Conservation (phyloP, 164 flowering plant species). For the Tinospora cordifolia region DNA sequence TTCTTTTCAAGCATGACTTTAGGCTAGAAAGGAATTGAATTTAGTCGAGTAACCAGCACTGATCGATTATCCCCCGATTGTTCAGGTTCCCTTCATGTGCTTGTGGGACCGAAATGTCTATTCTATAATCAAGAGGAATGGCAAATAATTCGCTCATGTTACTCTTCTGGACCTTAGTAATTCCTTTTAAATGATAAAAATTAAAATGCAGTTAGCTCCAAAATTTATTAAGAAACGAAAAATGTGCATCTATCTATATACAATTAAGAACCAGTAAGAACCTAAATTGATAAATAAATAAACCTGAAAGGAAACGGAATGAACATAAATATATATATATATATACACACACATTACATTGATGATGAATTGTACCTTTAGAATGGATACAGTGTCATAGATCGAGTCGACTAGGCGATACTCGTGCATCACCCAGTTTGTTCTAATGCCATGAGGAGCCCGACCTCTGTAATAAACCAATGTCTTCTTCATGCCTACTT, state of each 20-base stretch:
- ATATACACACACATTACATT: too few species aligned
- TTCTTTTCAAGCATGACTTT: slow-evolving; percentile 1
- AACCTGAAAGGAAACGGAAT: too few species aligned
- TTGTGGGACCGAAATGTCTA: neutral
- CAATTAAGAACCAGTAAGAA: too few species aligned
- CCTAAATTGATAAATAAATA: too few species aligned
- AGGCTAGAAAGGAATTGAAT: neutral
- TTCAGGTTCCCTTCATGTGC: slow-evolving; percentile 1
- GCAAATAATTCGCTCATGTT: neutral
- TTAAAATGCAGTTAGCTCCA: neutral
- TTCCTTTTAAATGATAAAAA: neutral
- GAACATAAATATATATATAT: too few species aligned
- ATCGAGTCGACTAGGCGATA: slow-evolving; percentile 44
- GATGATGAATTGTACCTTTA: slow-evolving; percentile 24
- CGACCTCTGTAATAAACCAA: slow-evolving; percentile 61
- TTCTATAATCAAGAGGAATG: neutral
- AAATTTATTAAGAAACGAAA: neutral
- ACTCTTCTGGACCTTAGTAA: neutral
- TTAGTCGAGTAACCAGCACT: slow-evolving; percentile 1
- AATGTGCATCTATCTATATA: neutral
- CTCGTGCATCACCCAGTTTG: slow-evolving; percentile 76
- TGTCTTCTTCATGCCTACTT: slow-evolving; percentile 71
- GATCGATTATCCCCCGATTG: neutral
- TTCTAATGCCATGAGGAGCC: slow-evolving; percentile 62
- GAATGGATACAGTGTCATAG: slow-evolving; percentile 20